Evolutionary conservation across 2,329 filamentous ascomycete species (phyloP).

Genomic region (Fonsecaea erecta): DNA sequence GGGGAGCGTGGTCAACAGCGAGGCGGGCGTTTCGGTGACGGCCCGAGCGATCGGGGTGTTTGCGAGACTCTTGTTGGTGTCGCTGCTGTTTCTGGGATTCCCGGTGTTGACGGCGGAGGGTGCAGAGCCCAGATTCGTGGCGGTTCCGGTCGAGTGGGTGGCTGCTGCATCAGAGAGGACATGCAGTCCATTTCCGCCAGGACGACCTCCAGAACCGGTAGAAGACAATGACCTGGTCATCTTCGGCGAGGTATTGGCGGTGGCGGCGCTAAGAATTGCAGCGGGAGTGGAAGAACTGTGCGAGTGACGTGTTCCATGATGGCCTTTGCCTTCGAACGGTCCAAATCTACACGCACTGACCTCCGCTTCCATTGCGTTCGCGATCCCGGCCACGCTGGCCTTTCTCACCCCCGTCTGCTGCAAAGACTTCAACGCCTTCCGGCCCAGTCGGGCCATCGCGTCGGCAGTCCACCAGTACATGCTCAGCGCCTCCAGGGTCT

Average conservation of each 20-base stretch:
- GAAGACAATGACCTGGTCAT: neutral
- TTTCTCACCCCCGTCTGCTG: conserved; percentile 36
- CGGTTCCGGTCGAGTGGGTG: conserved; percentile 22
- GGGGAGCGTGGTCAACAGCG: neutral
- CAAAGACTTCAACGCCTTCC: conserved; percentile 43
- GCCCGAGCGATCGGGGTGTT: neutral
- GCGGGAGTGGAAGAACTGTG: conserved; percentile 1
- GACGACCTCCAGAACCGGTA: neutral
- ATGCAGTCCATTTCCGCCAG: conserved; percentile 30
- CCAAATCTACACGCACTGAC: conserved; percentile 39
- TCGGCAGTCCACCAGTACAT: conserved; percentile 48
- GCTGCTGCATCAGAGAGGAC: conserved; percentile 38
- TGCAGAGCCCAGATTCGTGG: neutral
- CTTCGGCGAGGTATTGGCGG: neutral
- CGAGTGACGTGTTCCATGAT: neutral
- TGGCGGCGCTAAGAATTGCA: neutral
- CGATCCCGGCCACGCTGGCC: conserved; percentile 51
- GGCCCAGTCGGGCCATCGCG: conserved; percentile 48
- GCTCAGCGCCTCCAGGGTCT: conserved; percentile 44
- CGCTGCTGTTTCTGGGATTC: neutral
- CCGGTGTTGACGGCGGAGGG: no score
- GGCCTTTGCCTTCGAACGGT: conserved; percentile 31
- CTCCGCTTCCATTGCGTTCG: conserved; percentile 51
- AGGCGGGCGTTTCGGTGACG: neutral
- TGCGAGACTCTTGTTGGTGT: neutral